These are phyloP conservation scores for Macrotyloma uniflorum DNA, from an alignment of 306 rosid species.

Conservation along the genomic window DNA sequence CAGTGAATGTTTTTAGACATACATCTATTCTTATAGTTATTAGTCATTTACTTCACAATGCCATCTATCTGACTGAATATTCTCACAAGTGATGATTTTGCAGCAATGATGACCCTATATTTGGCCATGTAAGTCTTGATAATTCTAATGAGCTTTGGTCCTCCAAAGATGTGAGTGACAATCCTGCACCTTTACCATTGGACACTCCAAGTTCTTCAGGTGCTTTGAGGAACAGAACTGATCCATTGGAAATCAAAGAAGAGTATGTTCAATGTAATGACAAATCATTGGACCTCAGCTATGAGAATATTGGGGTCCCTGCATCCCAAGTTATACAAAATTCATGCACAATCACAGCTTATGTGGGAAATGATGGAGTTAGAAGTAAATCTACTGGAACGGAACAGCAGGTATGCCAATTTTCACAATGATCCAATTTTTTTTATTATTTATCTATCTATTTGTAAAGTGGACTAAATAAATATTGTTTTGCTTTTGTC, in stretches of 20 bases:
- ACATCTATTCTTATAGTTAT: not conserved
- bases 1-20: conserved; percentile 12
- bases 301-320: conserved; percentile 47
- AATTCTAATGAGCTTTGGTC: conserved; percentile 76
- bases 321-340: conserved; percentile 51
- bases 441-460: conserved; percentile 12
- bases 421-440: conserved; percentile 4
- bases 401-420: conserved; percentile 62
- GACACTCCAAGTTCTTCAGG: conserved; percentile 46
- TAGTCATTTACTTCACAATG: conserved; percentile 24
- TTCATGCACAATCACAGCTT: conserved; percentile 40
- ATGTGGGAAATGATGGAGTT: conserved; percentile 52
- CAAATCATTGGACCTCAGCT: conserved; percentile 45
- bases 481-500: conserved; percentile 14
- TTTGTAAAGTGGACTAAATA: not conserved
- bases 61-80: conserved; percentile 56
- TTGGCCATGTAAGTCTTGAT: conserved; percentile 66
- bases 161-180: conserved; percentile 58
- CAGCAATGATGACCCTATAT: conserved; percentile 84
- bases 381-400: conserved; percentile 44
- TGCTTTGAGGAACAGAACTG: conserved; percentile 44
- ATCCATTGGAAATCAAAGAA: conserved; percentile 55
- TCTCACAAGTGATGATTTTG: conserved; percentile 81
- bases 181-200: conserved; percentile 47
- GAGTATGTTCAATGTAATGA: conserved; percentile 54